These are phyloP conservation scores for Claviceps citrina DNA, from an alignment of 2,329 filamentous ascomycete genomes.

Conservation along the genomic window DNA sequence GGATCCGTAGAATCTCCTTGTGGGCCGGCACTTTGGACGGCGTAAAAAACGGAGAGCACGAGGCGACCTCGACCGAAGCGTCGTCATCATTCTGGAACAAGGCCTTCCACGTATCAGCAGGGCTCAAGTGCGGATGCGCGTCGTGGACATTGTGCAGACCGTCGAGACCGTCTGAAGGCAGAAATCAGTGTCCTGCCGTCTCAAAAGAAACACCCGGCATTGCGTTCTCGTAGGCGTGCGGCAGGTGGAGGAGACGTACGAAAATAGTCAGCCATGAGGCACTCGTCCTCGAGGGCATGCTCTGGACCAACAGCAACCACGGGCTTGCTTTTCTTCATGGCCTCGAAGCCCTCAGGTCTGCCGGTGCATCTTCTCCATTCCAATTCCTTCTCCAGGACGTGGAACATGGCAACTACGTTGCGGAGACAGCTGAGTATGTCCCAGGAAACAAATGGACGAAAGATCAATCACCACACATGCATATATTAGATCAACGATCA, in stretches of 20 bases:
- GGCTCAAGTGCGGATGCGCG: slow-evolving; percentile 58
- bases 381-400: slow-evolving; percentile 79
- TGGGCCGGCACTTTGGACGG: slow-evolving; percentile 61
- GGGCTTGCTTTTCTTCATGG: slow-evolving; percentile 58
- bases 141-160: slow-evolving; percentile 63
- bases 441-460: neutral
- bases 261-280: slow-evolving; percentile 72
- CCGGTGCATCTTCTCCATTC: slow-evolving; percentile 63
- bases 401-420: slow-evolving; percentile 81
- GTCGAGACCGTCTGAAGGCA: slow-evolving; percentile 49
- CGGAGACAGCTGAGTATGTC: slow-evolving; percentile 54
- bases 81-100: slow-evolving; percentile 35
- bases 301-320: slow-evolving; percentile 76
- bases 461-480: no score
- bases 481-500: neutral
- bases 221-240: neutral
- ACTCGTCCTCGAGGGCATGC: slow-evolving; percentile 69
- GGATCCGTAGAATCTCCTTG: slow-evolving; percentile 75
- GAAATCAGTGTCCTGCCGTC: neutral
- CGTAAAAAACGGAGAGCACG: slow-evolving; percentile 49
- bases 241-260: slow-evolving; percentile 37
- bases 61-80: slow-evolving; percentile 23
- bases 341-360: slow-evolving; percentile 53
- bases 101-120: slow-evolving; percentile 57
- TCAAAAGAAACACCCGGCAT: neutral